Base-by-base conservation (phyloP, 345 rosid genomes). In the Aquilaria yunnanensis region DNA sequence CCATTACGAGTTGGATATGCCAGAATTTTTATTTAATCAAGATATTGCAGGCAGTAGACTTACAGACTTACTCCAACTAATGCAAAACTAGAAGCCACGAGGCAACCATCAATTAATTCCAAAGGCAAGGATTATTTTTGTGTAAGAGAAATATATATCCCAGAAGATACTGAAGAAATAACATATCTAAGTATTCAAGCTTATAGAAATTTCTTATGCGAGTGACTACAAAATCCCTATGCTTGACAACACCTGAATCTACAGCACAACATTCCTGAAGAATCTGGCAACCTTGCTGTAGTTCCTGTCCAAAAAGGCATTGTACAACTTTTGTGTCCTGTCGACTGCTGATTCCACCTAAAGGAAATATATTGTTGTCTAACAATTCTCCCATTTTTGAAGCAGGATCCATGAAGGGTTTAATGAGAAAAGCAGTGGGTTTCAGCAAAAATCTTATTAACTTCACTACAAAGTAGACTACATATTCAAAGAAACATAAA, bases 281-380 rank as follows among this genome's bases (percentile, higher is more conserved):
- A 73, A 91, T 88, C 62, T 87, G 97, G 72, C 96, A 95, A 67
- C 99, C 99, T 75, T 95, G 99, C 79, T 88, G 99, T 71, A 95
- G 79, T 77, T 91, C 88, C 78, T 95, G 99, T 56, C 76, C 88
- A 74, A 95, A 91, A 67, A 95, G 95, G 78, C 95, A 90, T 74
- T 91, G 97, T 80, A 95, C 72, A 57, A 97, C 99, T 78, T 95
- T 95, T 8, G 99, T 95, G 72, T 95, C 99, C 81, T 95, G 99
- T 62, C 99, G 85, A 73, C 97, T 89, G 71, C 99, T 95, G 65
- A 95, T 91, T 75, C 97, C 99, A 69, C 96, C 99, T 73, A 89
- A 95, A 61, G 99, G 99, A 59, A 90, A 91, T 72, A 95, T 86
- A 72, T 91, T 92, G 72, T 87, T 86, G 81, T 95, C 97, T 49